Evolutionary conservation across 2,329 filamentous ascomycete species (phyloP).

Genomic region (Trichophyton verrucosum): DNA sequence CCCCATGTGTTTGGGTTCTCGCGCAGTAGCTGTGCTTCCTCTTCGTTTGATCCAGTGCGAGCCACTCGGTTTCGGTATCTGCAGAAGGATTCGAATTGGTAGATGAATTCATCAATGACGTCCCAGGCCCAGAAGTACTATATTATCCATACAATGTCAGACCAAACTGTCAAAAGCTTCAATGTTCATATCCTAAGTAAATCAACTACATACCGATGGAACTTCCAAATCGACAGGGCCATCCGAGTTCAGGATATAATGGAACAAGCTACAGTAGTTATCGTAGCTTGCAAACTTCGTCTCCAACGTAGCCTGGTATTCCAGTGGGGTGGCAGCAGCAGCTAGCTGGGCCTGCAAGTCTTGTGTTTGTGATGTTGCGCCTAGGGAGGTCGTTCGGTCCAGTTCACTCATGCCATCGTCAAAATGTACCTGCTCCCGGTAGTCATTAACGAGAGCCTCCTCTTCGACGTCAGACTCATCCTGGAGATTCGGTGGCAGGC

Average conservation of each 20-base stretch:
- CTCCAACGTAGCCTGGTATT: slow-evolving; percentile 90
- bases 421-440: slow-evolving; percentile 90
- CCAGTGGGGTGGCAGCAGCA: slow-evolving; percentile 84
- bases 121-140: slow-evolving; percentile 99
- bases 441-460: slow-evolving; percentile 89
- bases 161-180: not conserved
- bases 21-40: slow-evolving; percentile 79
- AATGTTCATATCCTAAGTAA: not conserved
- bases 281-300: slow-evolving; percentile 99
- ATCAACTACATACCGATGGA: slow-evolving; percentile 55
- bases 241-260: slow-evolving; percentile 98
- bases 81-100: slow-evolving; percentile 99
- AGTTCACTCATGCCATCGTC: slow-evolving; percentile 75
- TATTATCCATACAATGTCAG: slow-evolving; percentile 29
- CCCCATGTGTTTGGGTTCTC: slow-evolving; percentile 99
- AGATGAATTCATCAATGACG: slow-evolving; percentile 99
- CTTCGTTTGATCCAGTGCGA: slow-evolving; percentile 66
- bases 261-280: slow-evolving; percentile 97
- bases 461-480: slow-evolving; percentile 93
- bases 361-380: slow-evolving; percentile 62
- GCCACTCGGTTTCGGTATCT: slow-evolving; percentile 90
- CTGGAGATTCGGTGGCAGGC: slow-evolving; percentile 36
- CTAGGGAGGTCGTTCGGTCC: slow-evolving; percentile 59
- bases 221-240: slow-evolving; percentile 96
- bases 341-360: slow-evolving; percentile 88